Evolutionary conservation across 2,329 filamentous ascomycete species (phyloP).

Genomic region (Xylaria digitata): DNA sequence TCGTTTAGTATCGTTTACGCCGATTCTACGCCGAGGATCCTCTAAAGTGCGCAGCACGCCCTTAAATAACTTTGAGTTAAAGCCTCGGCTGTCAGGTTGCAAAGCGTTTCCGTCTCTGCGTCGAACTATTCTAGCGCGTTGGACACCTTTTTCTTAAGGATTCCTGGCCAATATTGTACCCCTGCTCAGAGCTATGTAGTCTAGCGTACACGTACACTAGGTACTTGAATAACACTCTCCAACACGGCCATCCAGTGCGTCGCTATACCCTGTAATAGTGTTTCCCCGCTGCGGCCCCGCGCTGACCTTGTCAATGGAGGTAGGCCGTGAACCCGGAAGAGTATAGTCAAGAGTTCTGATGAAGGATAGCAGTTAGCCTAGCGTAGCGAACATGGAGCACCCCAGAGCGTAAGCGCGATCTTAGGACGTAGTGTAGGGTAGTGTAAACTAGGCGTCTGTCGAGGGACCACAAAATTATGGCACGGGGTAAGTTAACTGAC

Average conservation of each 20-base stretch:
- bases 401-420: slow-evolving; percentile 35
- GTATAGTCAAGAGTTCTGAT: slow-evolving; percentile 30
- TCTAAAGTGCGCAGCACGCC: not conserved
- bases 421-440: slow-evolving; percentile 23
- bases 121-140: slow-evolving; percentile 15
- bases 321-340: slow-evolving; percentile 39
- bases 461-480: slow-evolving; percentile 35
- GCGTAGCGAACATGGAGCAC: slow-evolving; percentile 41
- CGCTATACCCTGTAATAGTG: slow-evolving; percentile 39
- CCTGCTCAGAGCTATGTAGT: slow-evolving; percentile 39
- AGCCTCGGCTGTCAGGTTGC: slow-evolving; percentile 19
- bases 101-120: not conserved
- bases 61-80: slow-evolving; percentile 9
- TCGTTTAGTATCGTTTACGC: slow-evolving; percentile 8
- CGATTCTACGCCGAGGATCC: slow-evolving; percentile 15
- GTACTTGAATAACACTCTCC: slow-evolving; percentile 28
- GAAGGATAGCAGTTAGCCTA: slow-evolving; percentile 31
- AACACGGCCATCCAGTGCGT: slow-evolving; percentile 34
- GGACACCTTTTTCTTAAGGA: slow-evolving; percentile 3
- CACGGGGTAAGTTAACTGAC: slow-evolving; percentile 31
- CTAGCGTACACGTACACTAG: slow-evolving; percentile 31
- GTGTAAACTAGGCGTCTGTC: slow-evolving; percentile 18
- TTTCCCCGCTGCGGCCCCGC: slow-evolving; percentile 41
- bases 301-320: slow-evolving; percentile 41
- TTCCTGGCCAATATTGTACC: slow-evolving; percentile 41